Evolutionary conservation across 2,329 filamentous ascomycete species (phyloP).

Genomic region (Sclerotinia subarctica): DNA sequence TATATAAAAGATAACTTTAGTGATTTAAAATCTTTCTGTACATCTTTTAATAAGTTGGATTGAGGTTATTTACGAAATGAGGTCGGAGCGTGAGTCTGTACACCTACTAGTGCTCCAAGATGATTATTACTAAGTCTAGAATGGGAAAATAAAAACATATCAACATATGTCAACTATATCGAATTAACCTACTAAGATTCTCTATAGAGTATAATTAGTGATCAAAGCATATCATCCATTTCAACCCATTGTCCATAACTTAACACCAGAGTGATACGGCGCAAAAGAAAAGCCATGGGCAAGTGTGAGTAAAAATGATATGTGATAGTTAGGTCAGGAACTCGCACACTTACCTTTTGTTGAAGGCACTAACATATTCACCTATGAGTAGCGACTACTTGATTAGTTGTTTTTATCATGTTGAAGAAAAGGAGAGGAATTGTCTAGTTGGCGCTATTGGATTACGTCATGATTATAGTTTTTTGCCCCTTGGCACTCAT

Average conservation of each 20-base stretch:
- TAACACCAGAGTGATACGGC: too few relatives aligned
- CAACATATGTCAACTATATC: too few relatives aligned
- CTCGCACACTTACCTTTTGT: background rate
- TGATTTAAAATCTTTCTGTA: too few relatives aligned
- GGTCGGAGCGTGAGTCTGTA: too few relatives aligned
- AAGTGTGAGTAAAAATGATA: too few relatives aligned
- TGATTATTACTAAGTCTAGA: background rate
- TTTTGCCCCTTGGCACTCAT: background rate
- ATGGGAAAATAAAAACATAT: background rate
- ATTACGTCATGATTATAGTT: constrained; percentile 11
- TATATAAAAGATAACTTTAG: too few relatives aligned
- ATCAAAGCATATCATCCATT: background rate
- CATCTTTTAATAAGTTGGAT: too few relatives aligned
- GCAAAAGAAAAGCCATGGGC: too few relatives aligned
- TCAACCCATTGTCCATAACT: too few relatives aligned
- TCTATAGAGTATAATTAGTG: background rate
- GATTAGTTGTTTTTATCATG: background rate
- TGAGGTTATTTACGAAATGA: too few relatives aligned
- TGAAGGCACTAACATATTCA: background rate
- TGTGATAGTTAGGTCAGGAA: background rate
- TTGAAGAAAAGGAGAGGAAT: background rate
- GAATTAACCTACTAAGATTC: background rate
- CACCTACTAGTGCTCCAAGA: too few relatives aligned
- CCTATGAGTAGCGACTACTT: too few relatives aligned
- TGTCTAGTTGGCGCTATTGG: background rate